Base-by-base conservation (phyloP, 495 filamentous ascomycete species). In the Penicillium cosmopolitanum region DNA sequence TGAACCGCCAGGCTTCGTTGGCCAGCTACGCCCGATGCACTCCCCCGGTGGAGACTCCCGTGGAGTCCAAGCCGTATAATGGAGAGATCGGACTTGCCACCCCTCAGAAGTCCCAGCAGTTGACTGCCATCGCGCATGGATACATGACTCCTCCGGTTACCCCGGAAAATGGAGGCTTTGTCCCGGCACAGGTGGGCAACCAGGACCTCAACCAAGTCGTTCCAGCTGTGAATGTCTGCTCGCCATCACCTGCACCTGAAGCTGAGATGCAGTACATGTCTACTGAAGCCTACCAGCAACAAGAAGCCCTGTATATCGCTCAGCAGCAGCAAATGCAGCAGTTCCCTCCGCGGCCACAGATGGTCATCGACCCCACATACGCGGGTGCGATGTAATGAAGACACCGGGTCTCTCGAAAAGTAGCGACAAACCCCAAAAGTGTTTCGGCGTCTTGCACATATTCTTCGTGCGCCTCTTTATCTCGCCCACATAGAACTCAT, bases 121-220 rank as follows among this genome's bases (percentile, higher is more conserved):
- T 81, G 33, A 81, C 84, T 31, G 82, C 84, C 55, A 80, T 89
- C 57, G 85, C 87, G 13, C 85, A 92, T 67, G 96, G 94, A 21
- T 94, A 93, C 70, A 85, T 95, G 57, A 98, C 95, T 21, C 95
- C 95, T 18, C 95, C 95, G 3, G 96, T 98, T 68, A 98, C 96
- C 0, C 95, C 95, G n/a, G 92, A 96, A 63, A 87, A 87, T 19
- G 83, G 85, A 54, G 83, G 79, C 52, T 90, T 86, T 51, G 67
- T 65, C 42, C 71, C 68, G 61, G 66, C 53, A 0, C 64, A 65
- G 28, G 62, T 69, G 58, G 65, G 53, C 23, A 72, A 71, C 48
- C 59, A 71, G 34, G 66, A 66, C 46, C 56, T 69, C 36, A 61
- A 54, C 51, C 73, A 72, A 42, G 62, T 56, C 33, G 67, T 69